Evolutionary conservation across 805 yeast genomes (phyloP).

Genomic region (Hanseniaspora thailandica): DNA sequence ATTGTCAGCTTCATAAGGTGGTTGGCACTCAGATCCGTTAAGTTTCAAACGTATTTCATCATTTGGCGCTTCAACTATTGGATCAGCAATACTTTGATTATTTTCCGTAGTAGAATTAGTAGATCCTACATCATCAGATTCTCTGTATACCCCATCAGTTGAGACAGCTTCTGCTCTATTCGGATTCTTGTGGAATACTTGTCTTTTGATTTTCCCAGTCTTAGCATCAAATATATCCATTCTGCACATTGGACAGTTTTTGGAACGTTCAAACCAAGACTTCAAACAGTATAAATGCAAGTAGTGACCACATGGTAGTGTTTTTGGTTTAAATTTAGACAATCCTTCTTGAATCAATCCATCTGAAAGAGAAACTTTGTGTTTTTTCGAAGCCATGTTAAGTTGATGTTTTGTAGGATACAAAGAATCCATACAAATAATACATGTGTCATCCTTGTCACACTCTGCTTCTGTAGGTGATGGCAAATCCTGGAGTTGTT

Average conservation of each 20-base stretch:
- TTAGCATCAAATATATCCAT: conserved; percentile 42
- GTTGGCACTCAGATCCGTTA: neutral
- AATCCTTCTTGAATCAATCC: neutral
- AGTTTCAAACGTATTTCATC: neutral
- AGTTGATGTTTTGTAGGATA: conserved; percentile 2
- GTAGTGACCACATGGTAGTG: conserved; percentile 72
- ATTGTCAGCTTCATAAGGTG: neutral
- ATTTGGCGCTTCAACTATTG: too few relatives aligned
- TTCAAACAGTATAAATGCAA: conserved; percentile 82
- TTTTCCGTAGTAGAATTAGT: neutral
- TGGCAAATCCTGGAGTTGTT: conserved; percentile 53
- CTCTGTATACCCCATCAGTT: neutral
- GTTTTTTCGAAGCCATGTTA: neutral
- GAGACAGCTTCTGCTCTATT: neutral
- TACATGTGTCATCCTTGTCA: conserved; percentile 46
- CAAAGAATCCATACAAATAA: conserved; percentile 72
- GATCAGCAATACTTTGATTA: too few relatives aligned
- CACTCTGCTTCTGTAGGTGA: conserved; percentile 43
- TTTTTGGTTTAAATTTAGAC: conserved; percentile 45
- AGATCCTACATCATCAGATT: neutral
- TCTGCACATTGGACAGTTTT: conserved; percentile 87
- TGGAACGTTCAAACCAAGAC: conserved; percentile 86
- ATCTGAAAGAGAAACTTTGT: neutral
- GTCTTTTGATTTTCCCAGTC: conserved; percentile 23
- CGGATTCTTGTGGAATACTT: conserved; percentile 10